Evolutionary conservation across 768 basidiomycete species (phyloP).

Genomic region (Tulasnella sp.): DNA sequence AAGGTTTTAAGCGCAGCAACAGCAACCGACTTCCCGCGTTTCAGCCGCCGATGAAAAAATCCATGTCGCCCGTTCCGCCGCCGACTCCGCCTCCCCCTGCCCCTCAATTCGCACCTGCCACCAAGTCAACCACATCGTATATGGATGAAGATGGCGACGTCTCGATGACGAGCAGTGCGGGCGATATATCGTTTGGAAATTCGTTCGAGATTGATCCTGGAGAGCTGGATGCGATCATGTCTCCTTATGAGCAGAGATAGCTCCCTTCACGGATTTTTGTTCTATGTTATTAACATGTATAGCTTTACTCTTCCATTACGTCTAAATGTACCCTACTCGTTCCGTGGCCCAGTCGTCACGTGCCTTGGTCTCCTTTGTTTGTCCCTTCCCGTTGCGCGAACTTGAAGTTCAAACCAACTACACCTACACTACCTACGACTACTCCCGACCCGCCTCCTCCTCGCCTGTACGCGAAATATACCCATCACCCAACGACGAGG

Average conservation of each 20-base stretch:
- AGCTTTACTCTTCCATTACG: not conserved
- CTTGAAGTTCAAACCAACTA: conserved; percentile 5
- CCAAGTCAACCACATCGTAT: not conserved
- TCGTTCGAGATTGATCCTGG: conserved; percentile 8
- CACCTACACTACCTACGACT: not conserved
- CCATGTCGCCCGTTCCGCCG: not conserved
- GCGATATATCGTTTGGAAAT: not conserved
- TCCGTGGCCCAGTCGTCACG: not conserved
- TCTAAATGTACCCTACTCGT: not conserved
- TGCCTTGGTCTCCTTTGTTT: not conserved
- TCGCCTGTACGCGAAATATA: not conserved
- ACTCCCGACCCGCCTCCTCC: not conserved
- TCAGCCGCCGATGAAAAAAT: not conserved
- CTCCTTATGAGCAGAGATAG: conserved; percentile 6
- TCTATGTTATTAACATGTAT: not conserved
- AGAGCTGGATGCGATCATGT: conserved; percentile 13
- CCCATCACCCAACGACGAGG: conserved; percentile 2
- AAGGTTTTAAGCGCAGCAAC: not conserved
- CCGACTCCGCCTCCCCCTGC: not conserved
- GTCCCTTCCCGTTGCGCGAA: not conserved
- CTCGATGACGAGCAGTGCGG: conserved; percentile 3
- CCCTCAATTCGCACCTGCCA: not conserved
- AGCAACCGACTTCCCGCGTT: not conserved
- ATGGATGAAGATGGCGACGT: conserved; percentile 7
- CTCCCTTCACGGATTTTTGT: not conserved